These are phyloP conservation scores for Mortierella sp. DNA, from an alignment of 371 early-diverging fungal genomes.

Conservation along the genomic window DNA sequence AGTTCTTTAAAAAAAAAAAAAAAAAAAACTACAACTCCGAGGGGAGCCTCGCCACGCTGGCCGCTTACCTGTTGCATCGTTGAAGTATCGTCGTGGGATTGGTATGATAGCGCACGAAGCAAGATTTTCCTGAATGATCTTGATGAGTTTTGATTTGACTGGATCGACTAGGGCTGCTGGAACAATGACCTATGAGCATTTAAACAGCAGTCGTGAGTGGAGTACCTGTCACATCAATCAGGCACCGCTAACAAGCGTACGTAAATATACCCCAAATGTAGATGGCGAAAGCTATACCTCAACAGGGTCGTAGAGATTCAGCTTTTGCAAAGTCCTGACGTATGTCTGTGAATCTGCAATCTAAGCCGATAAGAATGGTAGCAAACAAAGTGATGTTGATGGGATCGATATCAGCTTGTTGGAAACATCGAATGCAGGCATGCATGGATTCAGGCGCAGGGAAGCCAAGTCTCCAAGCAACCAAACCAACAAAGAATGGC, in stretches of 20 bases:
- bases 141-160: slow-evolving; percentile 56
- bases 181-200: slow-evolving; percentile 50
- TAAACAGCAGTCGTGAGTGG: not conserved
- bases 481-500: not conserved
- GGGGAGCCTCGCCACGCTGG: not conserved
- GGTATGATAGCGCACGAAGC: slow-evolving; percentile 58
- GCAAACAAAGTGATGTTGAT: not conserved
- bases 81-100: slow-evolving; percentile 66
- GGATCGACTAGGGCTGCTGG: slow-evolving; percentile 57
- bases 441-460: no score
- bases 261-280: no score
- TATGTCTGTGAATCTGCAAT: slow-evolving; percentile 75
- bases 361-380: slow-evolving; percentile 43
- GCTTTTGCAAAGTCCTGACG: slow-evolving; percentile 68
- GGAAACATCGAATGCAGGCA: no score
- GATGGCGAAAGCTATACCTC: slow-evolving; percentile 55
- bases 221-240: no score
- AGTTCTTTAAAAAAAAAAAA: no score
- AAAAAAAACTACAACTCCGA: no score
- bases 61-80: slow-evolving; percentile 62
- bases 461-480: not conserved
- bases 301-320: slow-evolving; percentile 66
- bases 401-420: no score
- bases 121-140: slow-evolving; percentile 59
- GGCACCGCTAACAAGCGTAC: no score